Conservation (phyloP, 805 yeast genomes). For the Candida insectalens region DNA sequence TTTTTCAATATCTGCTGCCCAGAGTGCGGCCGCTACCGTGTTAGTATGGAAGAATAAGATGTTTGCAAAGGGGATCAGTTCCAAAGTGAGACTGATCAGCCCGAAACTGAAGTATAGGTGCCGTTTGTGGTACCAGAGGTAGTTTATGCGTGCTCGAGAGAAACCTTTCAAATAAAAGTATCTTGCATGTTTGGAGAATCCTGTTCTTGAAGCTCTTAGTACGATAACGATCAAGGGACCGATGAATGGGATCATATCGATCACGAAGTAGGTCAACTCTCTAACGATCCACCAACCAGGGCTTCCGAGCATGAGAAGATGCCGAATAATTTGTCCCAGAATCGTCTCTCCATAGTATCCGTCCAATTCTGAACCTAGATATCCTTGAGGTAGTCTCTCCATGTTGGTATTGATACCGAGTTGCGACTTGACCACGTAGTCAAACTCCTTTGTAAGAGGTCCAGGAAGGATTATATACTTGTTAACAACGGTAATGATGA, state of each 20-base stretch:
- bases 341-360: constrained; percentile 21
- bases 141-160: constrained; percentile 30
- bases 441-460: constrained; percentile 23
- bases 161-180: constrained; percentile 50
- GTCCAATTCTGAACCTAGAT: constrained; percentile 12
- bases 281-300: constrained; percentile 33
- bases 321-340: constrained; percentile 13
- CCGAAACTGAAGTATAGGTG: constrained; percentile 39
- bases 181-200: constrained; percentile 40
- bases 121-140: constrained; percentile 25
- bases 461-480: constrained; percentile 22
- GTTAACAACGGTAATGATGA: constrained; percentile 20
- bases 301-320: constrained; percentile 13
- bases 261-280: constrained; percentile 24
- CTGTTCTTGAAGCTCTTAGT: constrained; percentile 45
- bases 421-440: constrained; percentile 18
- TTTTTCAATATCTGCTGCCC: constrained; percentile 39
- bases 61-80: constrained; percentile 43
- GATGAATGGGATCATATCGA: constrained; percentile 43
- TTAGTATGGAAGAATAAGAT: constrained; percentile 49
- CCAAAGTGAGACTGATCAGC: constrained; percentile 37
- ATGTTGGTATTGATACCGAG: constrained; percentile 12
- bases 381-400: constrained; percentile 12
- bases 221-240: constrained; percentile 48
- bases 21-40: constrained; percentile 53